Base-by-base conservation (phyloP, 768 basidiomycete genomes). In the Auricularia sp. region DNA sequence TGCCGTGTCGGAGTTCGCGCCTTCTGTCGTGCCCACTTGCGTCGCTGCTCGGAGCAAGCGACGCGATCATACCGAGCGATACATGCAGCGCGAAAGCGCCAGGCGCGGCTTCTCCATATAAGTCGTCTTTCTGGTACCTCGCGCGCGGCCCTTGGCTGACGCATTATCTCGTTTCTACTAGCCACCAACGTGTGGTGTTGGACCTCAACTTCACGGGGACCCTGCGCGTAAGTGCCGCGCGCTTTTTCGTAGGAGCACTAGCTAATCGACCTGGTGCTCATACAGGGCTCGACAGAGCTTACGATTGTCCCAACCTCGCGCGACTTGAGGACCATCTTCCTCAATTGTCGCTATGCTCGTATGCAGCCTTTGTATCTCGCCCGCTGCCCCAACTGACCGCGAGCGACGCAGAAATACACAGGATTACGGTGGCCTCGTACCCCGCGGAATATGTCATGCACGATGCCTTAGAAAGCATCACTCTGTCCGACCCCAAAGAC, bases 111-210 rank as follows among this genome's bases (percentile, higher is more conserved):
- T 94, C 83, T 82, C 87, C 73, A 86, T 93, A 92, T 93, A 89
- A 85, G 91, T 91, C 70, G 71, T 71, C 67, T 77, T 78, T 70
- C 64, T 67, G 65, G 74, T 66, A 65, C 63, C 65, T 68, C 65
- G 37, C 35, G 35, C 65, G 58, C 62, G 62, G 62, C 45, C 62
- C 64, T 29, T 63, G 74, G 71, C 75, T 83, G 82, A 83, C 85
- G 74, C 79, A 62, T 63, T 67, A 74, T 70, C 73, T 70, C 75
- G 81, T 85, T 74, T 87, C 75, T 86, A 93, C 89, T 87, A 92
- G 89, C 77, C 91, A 96, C 78, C 96, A 98, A 83, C 93, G 93
- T 75, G 94, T 97, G 62, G 90, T 92, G 67, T 79, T 98, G 69
- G 93, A 96, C 78, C 86, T 98, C 67, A 92, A 95, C 80, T 94